Evolutionary conservation across 371 early-diverging fungal genomes (phyloP).

Genomic region (Mortierella sp.): DNA sequence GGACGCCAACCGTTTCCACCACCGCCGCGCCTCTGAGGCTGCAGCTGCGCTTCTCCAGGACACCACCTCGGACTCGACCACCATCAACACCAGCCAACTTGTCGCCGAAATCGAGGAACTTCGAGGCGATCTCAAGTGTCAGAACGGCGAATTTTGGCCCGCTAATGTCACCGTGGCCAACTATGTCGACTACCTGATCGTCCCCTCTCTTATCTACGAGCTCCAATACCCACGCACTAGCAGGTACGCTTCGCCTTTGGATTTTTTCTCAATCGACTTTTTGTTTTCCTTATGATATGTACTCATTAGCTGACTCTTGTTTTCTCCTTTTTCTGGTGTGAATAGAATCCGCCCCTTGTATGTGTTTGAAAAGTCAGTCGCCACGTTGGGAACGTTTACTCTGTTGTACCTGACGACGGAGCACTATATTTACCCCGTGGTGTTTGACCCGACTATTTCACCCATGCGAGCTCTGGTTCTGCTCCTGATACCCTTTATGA

Average conservation of each 20-base stretch:
- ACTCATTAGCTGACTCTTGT: neutral
- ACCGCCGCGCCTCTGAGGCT: constrained; percentile 28
- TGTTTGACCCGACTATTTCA: constrained; percentile 72
- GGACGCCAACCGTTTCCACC: constrained; percentile 17
- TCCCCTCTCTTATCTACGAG: constrained; percentile 94
- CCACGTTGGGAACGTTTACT: constrained; percentile 85
- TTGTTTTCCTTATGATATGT: neutral
- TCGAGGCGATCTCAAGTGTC: constrained; percentile 68
- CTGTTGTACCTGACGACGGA: constrained; percentile 90
- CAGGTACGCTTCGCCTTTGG: constrained; percentile 63
- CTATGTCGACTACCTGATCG: constrained; percentile 89
- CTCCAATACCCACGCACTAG: constrained; percentile 93
- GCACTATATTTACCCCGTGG: constrained; percentile 85
- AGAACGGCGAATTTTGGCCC: constrained; percentile 72
- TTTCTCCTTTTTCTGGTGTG: neutral
- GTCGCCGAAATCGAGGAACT: constrained; percentile 69
- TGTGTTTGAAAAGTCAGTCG: constrained; percentile 86
- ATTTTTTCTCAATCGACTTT: neutral
- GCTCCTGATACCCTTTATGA: constrained; percentile 89
- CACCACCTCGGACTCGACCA: neutral
- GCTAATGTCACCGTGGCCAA: constrained; percentile 86
- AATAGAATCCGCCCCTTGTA: constrained; percentile 88
- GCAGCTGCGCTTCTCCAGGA: constrained; percentile 30
- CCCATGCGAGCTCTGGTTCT: constrained; percentile 73
- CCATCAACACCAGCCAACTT: constrained; percentile 32